Evolutionary conservation across 768 basidiomycete species (phyloP), one percentile per base, ranked within the genome.

Genomic region (Boletus pseudopeckii): DNA sequence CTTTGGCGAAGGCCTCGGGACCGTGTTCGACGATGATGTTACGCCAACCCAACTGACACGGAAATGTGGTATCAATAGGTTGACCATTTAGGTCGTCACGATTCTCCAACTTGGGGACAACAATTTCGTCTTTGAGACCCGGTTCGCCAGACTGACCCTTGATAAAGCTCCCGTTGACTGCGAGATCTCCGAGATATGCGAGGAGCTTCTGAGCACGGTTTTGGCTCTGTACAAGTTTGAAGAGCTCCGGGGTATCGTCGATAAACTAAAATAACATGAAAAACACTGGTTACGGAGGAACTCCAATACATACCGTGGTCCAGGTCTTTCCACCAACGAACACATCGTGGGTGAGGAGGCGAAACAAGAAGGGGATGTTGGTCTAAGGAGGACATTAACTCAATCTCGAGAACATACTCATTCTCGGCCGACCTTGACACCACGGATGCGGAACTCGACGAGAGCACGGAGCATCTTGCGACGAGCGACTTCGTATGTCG

Each of bases 401-500:
- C 24, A 13, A 11, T 34, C 30, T 18, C 36, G 11, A 45, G 18
- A 54, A 42, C 17, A 32, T 9, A 26, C 3, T 17, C 11, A 18
- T 28, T 34, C 18, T 34, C 17, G 10, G 22, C 60, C 10, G 40
- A 86, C 91, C 85, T 98, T 98, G 73, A 98, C 93, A 63, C 97
- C 97, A 60, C 97, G 92, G 63, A 99, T 98, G 64, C 97, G 90
- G 86, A 98, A 99, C 71, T 99, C 97, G 44, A 99, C 94, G n/a
- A 99, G 83, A 33, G 97, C 96, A 63, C 97, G 91, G 50, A 99
- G 84, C 94, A 98, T 98, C 80, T 99, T 99, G 61, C 97, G 82
- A 55, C 97, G 88, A 36, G 97, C 97, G 48, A 99, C 95, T 67
- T 99, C 97, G 66, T 98, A 99, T 1, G 96, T 98, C 3, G 97